Conservation (phyloP, 78 protist genomes). For the Dictyostelium discoideum region DNA sequence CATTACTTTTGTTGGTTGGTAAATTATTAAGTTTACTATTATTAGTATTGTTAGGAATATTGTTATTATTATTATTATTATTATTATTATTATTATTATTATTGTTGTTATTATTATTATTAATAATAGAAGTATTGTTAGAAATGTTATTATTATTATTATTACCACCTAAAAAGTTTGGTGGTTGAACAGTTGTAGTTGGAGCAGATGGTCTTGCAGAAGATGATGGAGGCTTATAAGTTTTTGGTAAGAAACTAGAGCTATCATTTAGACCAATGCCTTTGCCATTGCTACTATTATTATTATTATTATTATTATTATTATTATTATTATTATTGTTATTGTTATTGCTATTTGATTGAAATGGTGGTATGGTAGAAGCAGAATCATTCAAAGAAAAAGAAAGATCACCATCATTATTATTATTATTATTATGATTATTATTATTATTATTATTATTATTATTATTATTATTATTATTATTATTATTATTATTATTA, state of each 20-base stretch:
- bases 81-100: not conserved
- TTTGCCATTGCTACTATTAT: not conserved
- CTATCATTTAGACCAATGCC: not conserved
- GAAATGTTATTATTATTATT: not conserved
- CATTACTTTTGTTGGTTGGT: not conserved
- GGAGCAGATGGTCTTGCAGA: not conserved
- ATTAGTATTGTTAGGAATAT: not conserved
- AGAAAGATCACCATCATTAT: not conserved
- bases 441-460: not conserved
- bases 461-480: not conserved
- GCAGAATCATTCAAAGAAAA: not conserved
- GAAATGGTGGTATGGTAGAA: not conserved
- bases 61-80: not conserved
- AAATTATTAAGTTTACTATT: not conserved
- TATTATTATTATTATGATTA: no score
- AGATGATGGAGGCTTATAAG: not conserved
- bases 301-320: no score
- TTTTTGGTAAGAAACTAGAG: not conserved
- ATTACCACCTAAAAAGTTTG: slow-evolving; percentile 4
- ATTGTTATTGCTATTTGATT: not conserved
- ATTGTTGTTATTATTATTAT: not conserved
- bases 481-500: not conserved
- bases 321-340: no score
- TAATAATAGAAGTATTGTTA: not conserved
- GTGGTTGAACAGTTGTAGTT: slow-evolving; percentile 13